Percentiles rank a stretch among this genome's conserved stretches.
Conservation (phyloP, 2,329 filamentous ascomycete species). For the Trichoderma atroviride region DNA sequence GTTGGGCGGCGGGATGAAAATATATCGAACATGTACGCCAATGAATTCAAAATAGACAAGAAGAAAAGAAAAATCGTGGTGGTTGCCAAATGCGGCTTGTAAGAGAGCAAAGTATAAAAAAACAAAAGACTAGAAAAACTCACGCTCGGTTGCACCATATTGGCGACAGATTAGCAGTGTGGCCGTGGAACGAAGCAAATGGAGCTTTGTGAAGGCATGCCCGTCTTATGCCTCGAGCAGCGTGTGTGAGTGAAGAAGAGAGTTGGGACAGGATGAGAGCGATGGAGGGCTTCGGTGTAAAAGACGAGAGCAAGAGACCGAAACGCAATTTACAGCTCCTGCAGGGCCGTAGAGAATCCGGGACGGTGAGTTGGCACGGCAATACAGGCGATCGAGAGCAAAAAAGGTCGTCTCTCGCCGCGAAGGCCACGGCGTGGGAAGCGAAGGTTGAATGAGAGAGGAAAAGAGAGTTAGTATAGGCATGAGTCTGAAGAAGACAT, state of each 20-base stretch:
- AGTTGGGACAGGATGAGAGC: slow-evolving; percentile 30
- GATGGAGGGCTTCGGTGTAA: slow-evolving; percentile 26
- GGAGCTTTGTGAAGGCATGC: slow-evolving; percentile 37
- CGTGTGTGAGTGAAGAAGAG: slow-evolving; percentile 18
- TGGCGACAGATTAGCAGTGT: slow-evolving; percentile 41
- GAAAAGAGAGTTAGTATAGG: slow-evolving; percentile 29
- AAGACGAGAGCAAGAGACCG: not conserved
- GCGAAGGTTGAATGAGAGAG: slow-evolving; percentile 39
- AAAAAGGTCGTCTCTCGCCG: slow-evolving; percentile 30
- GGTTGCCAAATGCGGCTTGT: slow-evolving; percentile 12
- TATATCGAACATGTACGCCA: not conserved
- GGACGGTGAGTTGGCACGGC: slow-evolving; percentile 18
- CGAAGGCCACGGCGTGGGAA: slow-evolving; percentile 30
- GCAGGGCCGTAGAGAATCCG: not conserved
- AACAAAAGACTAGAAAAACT: slow-evolving; percentile 30
- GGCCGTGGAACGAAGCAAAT: slow-evolving; percentile 39
- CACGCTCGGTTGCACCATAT: slow-evolving; percentile 47
- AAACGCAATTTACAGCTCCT: not conserved
- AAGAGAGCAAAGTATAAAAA: slow-evolving; percentile 13
- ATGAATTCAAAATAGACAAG: not conserved
- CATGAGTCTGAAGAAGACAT: slow-evolving; percentile 45
- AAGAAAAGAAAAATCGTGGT: slow-evolving; percentile 1
- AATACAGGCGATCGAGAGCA: slow-evolving; percentile 33
- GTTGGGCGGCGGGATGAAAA: slow-evolving; percentile 29
- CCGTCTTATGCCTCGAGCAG: slow-evolving; percentile 27